phyloP scores from a whole-genome alignment of 1,139 yeast species.

The Geotrichum bryndzae region DNA sequence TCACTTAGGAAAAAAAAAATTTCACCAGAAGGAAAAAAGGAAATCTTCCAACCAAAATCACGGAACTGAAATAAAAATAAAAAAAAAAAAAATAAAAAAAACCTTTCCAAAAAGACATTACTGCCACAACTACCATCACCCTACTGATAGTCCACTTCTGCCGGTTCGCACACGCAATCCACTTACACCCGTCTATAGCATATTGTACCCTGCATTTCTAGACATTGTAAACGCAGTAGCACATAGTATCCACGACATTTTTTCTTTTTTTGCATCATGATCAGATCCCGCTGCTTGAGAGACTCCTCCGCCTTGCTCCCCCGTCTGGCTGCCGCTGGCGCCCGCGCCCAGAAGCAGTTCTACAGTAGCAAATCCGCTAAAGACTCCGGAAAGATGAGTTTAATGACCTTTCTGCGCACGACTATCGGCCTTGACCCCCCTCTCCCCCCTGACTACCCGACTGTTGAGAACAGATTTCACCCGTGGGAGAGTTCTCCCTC shows the following conservation, averaged over 20 bases:
- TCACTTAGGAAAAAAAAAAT: not conserved
- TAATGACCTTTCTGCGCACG: conserved; percentile 42
- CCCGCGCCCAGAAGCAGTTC: not conserved
- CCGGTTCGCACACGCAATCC: not conserved
- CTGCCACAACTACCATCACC: not conserved
- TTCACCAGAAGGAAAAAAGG: not conserved
- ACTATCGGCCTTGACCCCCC: conserved; percentile 61
- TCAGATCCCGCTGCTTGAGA: conserved; percentile 10
- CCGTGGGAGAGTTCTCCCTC: conserved; percentile 91
- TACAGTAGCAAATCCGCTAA: conserved; percentile 1
- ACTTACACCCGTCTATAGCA: not conserved
- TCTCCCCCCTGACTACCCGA: conserved; percentile 56
- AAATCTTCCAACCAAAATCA: conserved; percentile 13
- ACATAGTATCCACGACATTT: not conserved
- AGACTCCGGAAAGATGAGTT: conserved; percentile 15
- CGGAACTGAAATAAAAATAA: conserved; percentile 5
- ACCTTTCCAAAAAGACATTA: not conserved
- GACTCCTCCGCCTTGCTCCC: conserved; percentile 1
- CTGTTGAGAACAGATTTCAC: conserved; percentile 61
- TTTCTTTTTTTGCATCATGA: conserved; percentile 1
- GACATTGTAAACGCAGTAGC: not conserved
- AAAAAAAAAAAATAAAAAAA: not conserved
- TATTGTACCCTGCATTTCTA: not conserved
- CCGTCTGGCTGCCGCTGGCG: not conserved
- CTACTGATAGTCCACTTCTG: not conserved